These are phyloP conservation scores for Malus hybrid DNA, from an alignment of 331 rosid genomes.

Conservation along the genomic window DNA sequence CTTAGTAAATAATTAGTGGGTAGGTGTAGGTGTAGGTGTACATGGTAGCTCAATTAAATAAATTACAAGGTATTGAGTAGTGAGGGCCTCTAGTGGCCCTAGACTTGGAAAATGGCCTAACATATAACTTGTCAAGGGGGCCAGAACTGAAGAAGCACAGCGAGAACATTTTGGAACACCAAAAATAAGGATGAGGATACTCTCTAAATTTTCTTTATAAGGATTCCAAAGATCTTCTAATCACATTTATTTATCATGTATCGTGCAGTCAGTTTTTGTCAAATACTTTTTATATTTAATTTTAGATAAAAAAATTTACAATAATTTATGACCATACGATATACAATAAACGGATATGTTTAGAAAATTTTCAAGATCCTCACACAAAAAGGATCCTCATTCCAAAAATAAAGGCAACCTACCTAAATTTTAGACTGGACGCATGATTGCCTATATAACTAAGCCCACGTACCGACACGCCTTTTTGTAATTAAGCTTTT, in stretches of 20 bases:
- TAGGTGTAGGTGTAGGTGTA: background rate
- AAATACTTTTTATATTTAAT: fast-evolving
- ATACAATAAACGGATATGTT: fast-evolving
- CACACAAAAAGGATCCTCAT: too few species aligned
- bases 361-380: fast-evolving
- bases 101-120: too few species aligned
- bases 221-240: fast-evolving
- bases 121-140: too few species aligned
- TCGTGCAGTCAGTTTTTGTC: fast-evolving
- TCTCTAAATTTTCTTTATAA: too few species aligned
- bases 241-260: fast-evolving
- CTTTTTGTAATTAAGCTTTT: background rate
- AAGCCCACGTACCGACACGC: slow-evolving; percentile 16
- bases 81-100: too few species aligned
- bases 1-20: background rate
- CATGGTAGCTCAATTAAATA: background rate
- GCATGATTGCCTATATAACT: slow-evolving; percentile 41
- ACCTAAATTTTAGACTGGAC: slow-evolving; percentile 16
- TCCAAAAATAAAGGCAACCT: slow-evolving; percentile 11
- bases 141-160: too few species aligned
- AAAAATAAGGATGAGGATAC: too few species aligned
- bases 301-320: too few species aligned
- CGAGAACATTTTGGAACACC: too few species aligned
- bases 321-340: fast-evolving
- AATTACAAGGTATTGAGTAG: too few species aligned